Evolutionary conservation across 2,329 filamentous ascomycete genomes (phyloP).

Genomic region (Curvularia sp.): DNA sequence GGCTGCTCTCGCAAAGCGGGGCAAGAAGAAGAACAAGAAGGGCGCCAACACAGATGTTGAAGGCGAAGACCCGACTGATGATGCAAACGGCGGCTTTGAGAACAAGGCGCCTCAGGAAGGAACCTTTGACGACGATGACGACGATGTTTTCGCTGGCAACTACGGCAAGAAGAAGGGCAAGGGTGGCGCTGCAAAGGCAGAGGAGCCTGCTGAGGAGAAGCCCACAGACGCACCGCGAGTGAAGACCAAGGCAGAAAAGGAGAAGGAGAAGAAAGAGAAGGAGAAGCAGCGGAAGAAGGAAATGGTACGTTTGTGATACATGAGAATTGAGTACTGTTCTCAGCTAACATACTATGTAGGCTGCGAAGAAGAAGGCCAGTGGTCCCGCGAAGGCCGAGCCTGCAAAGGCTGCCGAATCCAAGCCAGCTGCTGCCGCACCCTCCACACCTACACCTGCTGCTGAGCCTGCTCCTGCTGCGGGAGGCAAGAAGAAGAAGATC

Average conservation of each 20-base stretch:
- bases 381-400: slow-evolving; percentile 57
- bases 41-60: slow-evolving; percentile 71
- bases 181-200: slow-evolving; percentile 55
- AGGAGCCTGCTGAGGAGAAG: slow-evolving; percentile 47
- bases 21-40: slow-evolving; percentile 85
- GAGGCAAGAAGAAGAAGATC: slow-evolving; percentile 89
- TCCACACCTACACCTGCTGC: slow-evolving; percentile 37
- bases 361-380: slow-evolving; percentile 64
- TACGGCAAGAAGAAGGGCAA: slow-evolving; percentile 73
- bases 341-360: slow-evolving; percentile 36
- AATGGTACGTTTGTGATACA: slow-evolving; percentile 66
- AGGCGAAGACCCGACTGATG: slow-evolving; percentile 64
- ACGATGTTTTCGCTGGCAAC: slow-evolving; percentile 82
- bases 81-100: slow-evolving; percentile 56
- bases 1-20: slow-evolving; percentile 61
- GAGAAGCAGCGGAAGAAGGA: slow-evolving; percentile 99
- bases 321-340: slow-evolving; percentile 4
- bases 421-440: slow-evolving; percentile 44
- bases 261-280: slow-evolving; percentile 95
- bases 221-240: slow-evolving; percentile 60
- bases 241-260: slow-evolving; percentile 97
- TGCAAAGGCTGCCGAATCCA: slow-evolving; percentile 52
- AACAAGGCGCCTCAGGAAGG: slow-evolving; percentile 82
- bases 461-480: slow-evolving; percentile 49
- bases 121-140: slow-evolving; percentile 68